These are phyloP conservation scores for Corylus avellana DNA, from an alignment of 306 rosid genomes.

Conservation along the genomic window DNA sequence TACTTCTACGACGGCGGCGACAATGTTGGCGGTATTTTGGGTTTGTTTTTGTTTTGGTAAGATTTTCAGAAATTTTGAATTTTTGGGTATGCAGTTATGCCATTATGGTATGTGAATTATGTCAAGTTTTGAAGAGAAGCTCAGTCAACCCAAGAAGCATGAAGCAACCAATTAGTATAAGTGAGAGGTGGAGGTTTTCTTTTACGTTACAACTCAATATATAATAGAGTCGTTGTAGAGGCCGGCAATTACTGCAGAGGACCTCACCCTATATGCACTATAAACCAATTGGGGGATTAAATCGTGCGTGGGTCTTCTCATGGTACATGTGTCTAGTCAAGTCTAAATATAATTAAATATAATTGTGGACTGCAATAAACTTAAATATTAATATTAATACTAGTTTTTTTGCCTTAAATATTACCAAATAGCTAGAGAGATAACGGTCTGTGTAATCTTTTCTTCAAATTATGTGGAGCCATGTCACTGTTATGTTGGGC, in stretches of 20 bases:
- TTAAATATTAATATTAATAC: too few relatives aligned
- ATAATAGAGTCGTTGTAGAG: too few relatives aligned
- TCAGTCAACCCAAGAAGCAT: not conserved
- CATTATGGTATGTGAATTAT: not conserved
- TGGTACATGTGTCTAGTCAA: not conserved
- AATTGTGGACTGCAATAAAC: not conserved
- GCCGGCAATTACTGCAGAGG: not conserved
- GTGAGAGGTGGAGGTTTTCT: not conserved
- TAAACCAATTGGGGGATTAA: too few relatives aligned
- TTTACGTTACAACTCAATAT: not conserved
- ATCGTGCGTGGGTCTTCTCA: not conserved
- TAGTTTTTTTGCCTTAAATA: not conserved
- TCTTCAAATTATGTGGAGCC: not conserved
- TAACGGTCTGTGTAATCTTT: not conserved
- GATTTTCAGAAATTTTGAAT: too few relatives aligned
- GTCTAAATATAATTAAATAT: not conserved
- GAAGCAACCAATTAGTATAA: not conserved
- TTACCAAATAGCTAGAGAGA: not conserved
- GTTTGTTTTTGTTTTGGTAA: too few relatives aligned
- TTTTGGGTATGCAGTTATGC: too few relatives aligned
- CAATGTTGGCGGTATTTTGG: constrained; percentile 29
- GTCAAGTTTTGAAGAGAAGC: not conserved
- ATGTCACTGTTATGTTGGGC: not conserved
- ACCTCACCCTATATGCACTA: not conserved
- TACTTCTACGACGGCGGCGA: constrained; percentile 57